Evolutionary conservation across 2,329 filamentous ascomycete species (phyloP).

Genomic region (Microdochium bolleyi): DNA sequence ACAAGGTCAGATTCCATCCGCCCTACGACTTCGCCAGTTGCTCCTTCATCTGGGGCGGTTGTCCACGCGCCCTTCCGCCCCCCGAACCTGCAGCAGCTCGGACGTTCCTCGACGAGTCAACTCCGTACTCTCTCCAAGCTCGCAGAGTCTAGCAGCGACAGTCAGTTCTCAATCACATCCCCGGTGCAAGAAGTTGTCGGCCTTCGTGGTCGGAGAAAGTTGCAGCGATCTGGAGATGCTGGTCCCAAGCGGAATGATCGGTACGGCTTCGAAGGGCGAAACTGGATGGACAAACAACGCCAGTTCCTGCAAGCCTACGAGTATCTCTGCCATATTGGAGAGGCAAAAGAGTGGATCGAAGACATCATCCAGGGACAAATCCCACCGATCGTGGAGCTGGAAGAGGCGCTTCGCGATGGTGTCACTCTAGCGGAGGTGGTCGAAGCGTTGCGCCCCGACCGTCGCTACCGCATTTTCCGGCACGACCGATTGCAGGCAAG

Average conservation of each 20-base stretch:
- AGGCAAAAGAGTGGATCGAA: conserved; percentile 99
- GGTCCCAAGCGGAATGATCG: conserved; percentile 36
- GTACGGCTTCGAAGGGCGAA: conserved; percentile 72
- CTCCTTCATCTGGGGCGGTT: conserved; percentile 21
- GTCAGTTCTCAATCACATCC: conserved; percentile 73
- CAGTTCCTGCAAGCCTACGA: conserved; percentile 97
- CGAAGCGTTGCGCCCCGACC: conserved; percentile 73
- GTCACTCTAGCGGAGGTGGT: conserved; percentile 93
- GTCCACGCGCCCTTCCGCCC: conserved; percentile 44
- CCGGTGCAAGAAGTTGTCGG: conserved; percentile 81
- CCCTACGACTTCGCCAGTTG: conserved; percentile 20
- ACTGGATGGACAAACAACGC: conserved; percentile 98
- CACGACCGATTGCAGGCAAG: conserved; percentile 81
- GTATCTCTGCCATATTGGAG: conserved; percentile 96
- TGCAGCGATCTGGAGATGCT: conserved; percentile 63
- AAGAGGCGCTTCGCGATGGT: conserved; percentile 86
- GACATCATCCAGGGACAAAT: conserved; percentile 39
- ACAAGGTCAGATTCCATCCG: conserved; percentile 47
- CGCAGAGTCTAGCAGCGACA: conserved; percentile 64
- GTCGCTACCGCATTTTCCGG: conserved; percentile 74
- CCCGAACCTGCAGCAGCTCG: conserved; percentile 72
- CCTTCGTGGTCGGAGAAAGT: conserved; percentile 70
- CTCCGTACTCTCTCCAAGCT: conserved; percentile 80
- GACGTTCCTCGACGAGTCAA: conserved; percentile 84
- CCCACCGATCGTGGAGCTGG: conserved; percentile 85